Conservation (phyloP, 345 rosid genomes). For the Carallia pectinifolia region DNA sequence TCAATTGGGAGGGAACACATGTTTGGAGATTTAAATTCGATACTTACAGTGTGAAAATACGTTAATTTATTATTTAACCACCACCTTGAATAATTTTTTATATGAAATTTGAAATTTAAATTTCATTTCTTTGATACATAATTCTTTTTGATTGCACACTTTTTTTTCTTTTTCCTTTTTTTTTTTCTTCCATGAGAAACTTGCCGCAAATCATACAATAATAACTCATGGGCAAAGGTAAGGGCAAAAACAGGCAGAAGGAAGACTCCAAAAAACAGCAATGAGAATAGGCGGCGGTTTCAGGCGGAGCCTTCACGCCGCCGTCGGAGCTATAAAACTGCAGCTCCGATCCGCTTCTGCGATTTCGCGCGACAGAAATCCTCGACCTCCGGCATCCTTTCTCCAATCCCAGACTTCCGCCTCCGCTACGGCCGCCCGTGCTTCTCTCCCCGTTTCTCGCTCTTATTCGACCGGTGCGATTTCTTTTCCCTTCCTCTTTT, state of each 20-base stretch:
- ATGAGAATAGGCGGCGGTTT: slow-evolving; percentile 30
- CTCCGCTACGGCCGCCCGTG: background rate
- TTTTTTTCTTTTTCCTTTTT: too few relatives aligned
- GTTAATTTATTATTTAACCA: too few relatives aligned
- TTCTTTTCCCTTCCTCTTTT: too few relatives aligned
- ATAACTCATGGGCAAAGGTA: background rate
- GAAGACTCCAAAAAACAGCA: background rate
- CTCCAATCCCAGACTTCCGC: slow-evolving; percentile 14
- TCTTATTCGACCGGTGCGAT: slow-evolving; percentile 44
- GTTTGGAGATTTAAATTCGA: too few relatives aligned
- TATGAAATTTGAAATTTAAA: too few relatives aligned
- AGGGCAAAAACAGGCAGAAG: background rate
- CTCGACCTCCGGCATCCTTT: slow-evolving; percentile 14
- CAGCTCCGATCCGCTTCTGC: slow-evolving; percentile 32
- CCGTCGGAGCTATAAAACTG: slow-evolving; percentile 12
- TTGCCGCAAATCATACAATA: background rate
- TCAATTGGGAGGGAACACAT: too few relatives aligned
- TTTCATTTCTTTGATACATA: too few relatives aligned
- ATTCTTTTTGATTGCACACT: too few relatives aligned
- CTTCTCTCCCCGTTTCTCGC: slow-evolving; percentile 27
- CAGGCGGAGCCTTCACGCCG: slow-evolving; percentile 18
- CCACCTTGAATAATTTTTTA: too few relatives aligned
- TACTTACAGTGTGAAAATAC: too few relatives aligned
- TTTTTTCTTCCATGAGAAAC: too few relatives aligned
- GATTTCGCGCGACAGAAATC: slow-evolving; percentile 6